These are phyloP conservation scores for Letharia lupina DNA, from an alignment of 495 filamentous ascomycete species.

Conservation along the genomic window DNA sequence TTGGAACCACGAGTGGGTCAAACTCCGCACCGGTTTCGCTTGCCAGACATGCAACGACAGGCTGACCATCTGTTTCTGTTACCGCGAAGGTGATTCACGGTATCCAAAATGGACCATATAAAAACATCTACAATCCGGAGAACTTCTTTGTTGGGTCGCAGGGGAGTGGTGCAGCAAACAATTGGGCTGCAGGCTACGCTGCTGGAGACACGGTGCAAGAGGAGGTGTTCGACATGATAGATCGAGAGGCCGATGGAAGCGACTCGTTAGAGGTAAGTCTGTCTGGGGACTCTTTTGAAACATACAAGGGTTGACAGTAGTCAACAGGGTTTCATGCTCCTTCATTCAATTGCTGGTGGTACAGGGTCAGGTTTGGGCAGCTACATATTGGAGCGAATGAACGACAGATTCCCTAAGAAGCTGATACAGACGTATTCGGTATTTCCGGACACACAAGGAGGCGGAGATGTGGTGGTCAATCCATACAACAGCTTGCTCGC, in stretches of 20 bases:
- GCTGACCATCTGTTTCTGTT: constrained; percentile 1
- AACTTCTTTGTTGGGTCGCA: constrained; percentile 94
- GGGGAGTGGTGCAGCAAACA: constrained; percentile 90
- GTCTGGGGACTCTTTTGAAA: not conserved
- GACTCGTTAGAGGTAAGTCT: constrained; percentile 76
- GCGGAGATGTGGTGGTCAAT: constrained; percentile 87
- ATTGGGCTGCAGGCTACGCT: constrained; percentile 93
- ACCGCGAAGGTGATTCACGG: constrained; percentile 64
- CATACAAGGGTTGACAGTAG: not conserved
- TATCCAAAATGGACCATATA: constrained; percentile 88
- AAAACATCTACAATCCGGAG: constrained; percentile 98
- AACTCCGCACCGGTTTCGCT: not conserved
- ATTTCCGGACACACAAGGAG: constrained; percentile 81
- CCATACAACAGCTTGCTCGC: constrained; percentile 95
- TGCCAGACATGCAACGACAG: not conserved
- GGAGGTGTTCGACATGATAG: constrained; percentile 99
- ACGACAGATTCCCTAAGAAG: constrained; percentile 97
- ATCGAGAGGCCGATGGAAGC: constrained; percentile 94
- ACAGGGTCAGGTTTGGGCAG: constrained; percentile 92
- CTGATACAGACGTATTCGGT: constrained; percentile 98
- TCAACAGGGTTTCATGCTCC: constrained; percentile 83
- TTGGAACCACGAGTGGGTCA: constrained; percentile 74
- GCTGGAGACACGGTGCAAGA: constrained; percentile 89
- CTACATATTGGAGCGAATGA: constrained; percentile 91
- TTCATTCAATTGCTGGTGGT: constrained; percentile 95